Evolutionary conservation across 192 early-diverging fungal genomes (phyloP), one percentile per base, ranked within the genome.

Genomic region (Coemansia sp.): DNA sequence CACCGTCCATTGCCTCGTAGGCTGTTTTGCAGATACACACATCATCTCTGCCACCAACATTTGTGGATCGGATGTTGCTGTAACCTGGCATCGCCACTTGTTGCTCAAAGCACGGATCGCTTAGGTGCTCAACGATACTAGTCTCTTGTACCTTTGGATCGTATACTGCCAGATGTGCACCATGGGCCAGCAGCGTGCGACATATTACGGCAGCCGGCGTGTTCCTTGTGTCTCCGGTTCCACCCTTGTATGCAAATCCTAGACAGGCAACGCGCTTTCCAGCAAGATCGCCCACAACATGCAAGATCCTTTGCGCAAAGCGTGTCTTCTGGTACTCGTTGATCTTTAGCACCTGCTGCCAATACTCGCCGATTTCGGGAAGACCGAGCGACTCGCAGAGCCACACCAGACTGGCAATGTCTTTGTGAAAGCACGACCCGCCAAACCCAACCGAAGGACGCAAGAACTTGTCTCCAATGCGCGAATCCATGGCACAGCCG

Each of bases 241-340:
- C 90, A 76, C 91, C 93, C 84, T 97, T 97, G 84, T 92, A 97
- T 0, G 95, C 92, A 78, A 97, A 97, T 7, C 95, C 95, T 57
- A 93, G 83, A 23, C 94, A 74, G 3, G 90, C 88, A 61, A 97
- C 82, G 56, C 83, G 86, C 79, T 90, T 93, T 72, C 91, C 86
- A 20, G 88, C 86, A 67, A 95, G 87, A 26, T 90, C 89, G 73
- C 92, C 92, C 6, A 93, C 83, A 12, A 76, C 85, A 6, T 86
- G 82, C 25, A 92, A 87, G 67, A 95, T 87, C 45, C 84, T 84
- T 31, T 79, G 75, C 20, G 87, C 85, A 84, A 97, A 97, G 46
- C 93, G 87, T 64, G 81, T 81, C 81, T 92, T 95, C 71, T 95
- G 93, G 74, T 92, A 94, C 65, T 92, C 93, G 80, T 97, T 97